Evolutionary conservation across 495 filamentous ascomycete genomes (phyloP).

Genomic region (Daldinia bambusicola): DNA sequence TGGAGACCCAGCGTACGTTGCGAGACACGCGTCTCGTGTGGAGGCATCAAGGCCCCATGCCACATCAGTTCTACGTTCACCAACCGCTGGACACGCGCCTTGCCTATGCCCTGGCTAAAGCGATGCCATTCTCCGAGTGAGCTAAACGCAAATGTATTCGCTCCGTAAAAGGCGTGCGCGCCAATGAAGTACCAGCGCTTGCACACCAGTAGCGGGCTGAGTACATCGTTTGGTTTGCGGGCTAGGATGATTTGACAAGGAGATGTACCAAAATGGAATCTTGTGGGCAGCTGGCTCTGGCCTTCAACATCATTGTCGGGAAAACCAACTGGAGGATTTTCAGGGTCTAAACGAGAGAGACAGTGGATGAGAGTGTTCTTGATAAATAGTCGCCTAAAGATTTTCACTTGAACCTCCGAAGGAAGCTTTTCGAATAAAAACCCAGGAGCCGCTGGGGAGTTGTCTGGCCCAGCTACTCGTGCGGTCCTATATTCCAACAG

Average conservation of each 20-base stretch:
- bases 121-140: conserved; percentile 55
- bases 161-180: conserved; percentile 54
- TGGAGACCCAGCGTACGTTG: conserved; percentile 40
- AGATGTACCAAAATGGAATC: conserved; percentile 48
- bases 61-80: conserved; percentile 53
- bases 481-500: neutral
- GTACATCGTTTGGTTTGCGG: conserved; percentile 39
- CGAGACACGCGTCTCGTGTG: conserved; percentile 26
- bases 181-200: conserved; percentile 50
- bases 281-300: conserved; percentile 27
- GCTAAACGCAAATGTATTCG: conserved; percentile 59
- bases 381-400: conserved; percentile 47
- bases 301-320: conserved; percentile 20
- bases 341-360: conserved; percentile 54
- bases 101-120: conserved; percentile 51
- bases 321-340: conserved; percentile 27
- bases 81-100: conserved; percentile 47
- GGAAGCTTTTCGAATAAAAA: conserved; percentile 51
- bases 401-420: conserved; percentile 37
- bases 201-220: conserved; percentile 46
- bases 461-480: neutral
- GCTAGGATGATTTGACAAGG: conserved; percentile 43
- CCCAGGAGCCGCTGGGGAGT: neutral
- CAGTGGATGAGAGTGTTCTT: conserved; percentile 49
- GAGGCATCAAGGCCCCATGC: conserved; percentile 42